Evolutionary conservation across 768 basidiomycete genomes (phyloP), one percentile per base, ranked within the genome.

Genomic region (Neoboletus magnificus): DNA sequence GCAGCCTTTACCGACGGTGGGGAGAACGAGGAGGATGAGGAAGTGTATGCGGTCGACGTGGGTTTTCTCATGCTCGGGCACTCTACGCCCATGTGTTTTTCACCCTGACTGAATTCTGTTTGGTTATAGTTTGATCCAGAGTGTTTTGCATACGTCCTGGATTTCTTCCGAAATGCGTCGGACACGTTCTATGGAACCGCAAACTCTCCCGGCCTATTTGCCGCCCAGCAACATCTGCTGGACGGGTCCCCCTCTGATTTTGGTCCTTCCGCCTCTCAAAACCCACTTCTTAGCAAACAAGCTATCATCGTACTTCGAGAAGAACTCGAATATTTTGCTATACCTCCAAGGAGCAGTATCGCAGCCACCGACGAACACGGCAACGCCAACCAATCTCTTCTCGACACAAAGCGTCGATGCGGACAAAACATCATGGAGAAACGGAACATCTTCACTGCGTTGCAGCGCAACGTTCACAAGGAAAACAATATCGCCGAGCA

Each of bases 401-500:
- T 91, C 50, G 84, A 87, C 48, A 75, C 97, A 50, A 98, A 98
- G 74, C 80, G 86, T 62, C 79, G 84, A 62, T 95, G 92, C 61
- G 97, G 97, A 22, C 81, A 85, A 59, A 89, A 87, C 65, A 79
- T 99, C 58, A 87, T 96, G 71, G 88, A 89, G 54, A 90, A 92
- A 73, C 82, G 82, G 67, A 91, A 87, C 72, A 97, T 99, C 66
- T 99, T 99, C 71, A 96, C 96, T 3, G 97, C 97, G 39, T 78
- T 99, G 53, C 96, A 99, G 78, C 82, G 97, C 65, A 99, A 99
- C 73, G 96, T 98, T 60, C 96, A 96, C 75, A 96, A 96, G 78
- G 96, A 98, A 77, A 98, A 98, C 70, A 98, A 99, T 71, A 80
- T 97, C 51, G 97, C 97, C 18, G 97, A 99, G 74, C 96, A 98